Conservation (phyloP, 805 yeast genomes). For the Tanozyma kutaoensis region DNA sequence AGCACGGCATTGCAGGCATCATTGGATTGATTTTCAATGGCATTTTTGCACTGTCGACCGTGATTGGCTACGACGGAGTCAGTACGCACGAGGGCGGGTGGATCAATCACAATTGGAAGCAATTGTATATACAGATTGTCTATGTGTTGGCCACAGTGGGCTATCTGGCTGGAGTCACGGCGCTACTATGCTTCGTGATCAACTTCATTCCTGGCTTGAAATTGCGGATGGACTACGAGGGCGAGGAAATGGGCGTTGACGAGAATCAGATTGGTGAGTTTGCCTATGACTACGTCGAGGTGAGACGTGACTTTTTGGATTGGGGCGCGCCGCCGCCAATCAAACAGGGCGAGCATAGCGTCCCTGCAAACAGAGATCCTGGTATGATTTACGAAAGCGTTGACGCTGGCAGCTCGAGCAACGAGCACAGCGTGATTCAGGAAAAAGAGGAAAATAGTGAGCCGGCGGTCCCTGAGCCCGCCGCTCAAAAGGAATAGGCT, state of each 20-base stretch:
- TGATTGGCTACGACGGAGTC: conserved; percentile 80
- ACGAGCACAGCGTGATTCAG: too few species aligned
- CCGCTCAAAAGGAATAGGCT: too few species aligned
- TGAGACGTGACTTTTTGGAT: conserved; percentile 76
- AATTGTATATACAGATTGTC: conserved; percentile 81
- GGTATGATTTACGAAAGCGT: too few species aligned
- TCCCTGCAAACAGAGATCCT: too few species aligned
- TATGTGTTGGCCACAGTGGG: conserved; percentile 65
- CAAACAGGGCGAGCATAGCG: too few species aligned
- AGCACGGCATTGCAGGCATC: conserved; percentile 95
- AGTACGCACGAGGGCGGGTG: conserved; percentile 87
- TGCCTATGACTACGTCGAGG: conserved; percentile 97
- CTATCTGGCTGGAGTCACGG: conserved; percentile 66
- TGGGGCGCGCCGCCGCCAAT: too few species aligned
- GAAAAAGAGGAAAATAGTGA: too few species aligned
- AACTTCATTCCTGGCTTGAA: conserved; percentile 72
- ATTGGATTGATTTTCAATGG: conserved; percentile 85
- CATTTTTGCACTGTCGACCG: conserved; percentile 74
- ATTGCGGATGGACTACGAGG: conserved; percentile 71
- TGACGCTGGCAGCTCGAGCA: too few species aligned
- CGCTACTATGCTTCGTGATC: conserved; percentile 58
- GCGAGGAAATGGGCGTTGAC: conserved; percentile 83
- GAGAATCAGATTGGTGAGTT: conserved; percentile 97
- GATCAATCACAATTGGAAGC: conserved; percentile 83
- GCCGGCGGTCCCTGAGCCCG: too few species aligned